A percentile compares a stretch with the other conserved stretches of the same genome.
These are phyloP conservation scores for Trametes polyzona DNA, from an alignment of 1,284 basidiomycete species.

Conservation along the genomic window DNA sequence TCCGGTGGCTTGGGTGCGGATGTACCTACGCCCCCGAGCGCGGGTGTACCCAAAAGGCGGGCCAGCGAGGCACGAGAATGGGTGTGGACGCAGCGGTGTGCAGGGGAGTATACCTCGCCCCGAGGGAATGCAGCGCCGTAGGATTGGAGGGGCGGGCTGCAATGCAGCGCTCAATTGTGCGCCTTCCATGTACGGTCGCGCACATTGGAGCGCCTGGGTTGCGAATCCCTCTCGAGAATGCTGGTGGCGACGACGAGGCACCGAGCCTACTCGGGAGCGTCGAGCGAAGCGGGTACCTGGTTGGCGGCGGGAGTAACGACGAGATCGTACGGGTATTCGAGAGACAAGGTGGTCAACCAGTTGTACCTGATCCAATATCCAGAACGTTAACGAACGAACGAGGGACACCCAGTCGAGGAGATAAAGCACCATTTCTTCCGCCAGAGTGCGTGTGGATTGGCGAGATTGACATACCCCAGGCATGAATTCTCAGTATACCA, in stretches of 20 bases:
- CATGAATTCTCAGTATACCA: no score
- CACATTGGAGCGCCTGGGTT: neutral
- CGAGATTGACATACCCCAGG: no score
- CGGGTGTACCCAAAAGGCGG: conserved; percentile 1
- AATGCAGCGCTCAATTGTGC: conserved; percentile 7
- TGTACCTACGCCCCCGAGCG: neutral
- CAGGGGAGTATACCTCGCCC: neutral
- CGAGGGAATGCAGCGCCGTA: conserved; percentile 2
- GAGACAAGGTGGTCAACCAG: no score
- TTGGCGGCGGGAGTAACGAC: neutral
- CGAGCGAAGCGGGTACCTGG: neutral
- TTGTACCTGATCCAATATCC: no score
- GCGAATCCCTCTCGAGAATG: neutral
- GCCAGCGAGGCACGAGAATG: neutral
- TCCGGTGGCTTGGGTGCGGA: conserved; percentile 2
- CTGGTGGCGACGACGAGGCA: neutral
- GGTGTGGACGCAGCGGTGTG: neutral
- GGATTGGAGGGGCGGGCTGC: neutral
- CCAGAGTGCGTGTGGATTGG: no score
- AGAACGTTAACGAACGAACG: no score
- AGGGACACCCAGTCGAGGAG: no score
- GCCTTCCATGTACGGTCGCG: neutral
- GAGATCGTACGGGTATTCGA: no score
- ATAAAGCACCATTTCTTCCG: no score
- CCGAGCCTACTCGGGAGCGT: no score